phyloP scores from a whole-genome alignment of 2,329 filamentous ascomycete species.

The Talaromyces albobiverticillius region DNA sequence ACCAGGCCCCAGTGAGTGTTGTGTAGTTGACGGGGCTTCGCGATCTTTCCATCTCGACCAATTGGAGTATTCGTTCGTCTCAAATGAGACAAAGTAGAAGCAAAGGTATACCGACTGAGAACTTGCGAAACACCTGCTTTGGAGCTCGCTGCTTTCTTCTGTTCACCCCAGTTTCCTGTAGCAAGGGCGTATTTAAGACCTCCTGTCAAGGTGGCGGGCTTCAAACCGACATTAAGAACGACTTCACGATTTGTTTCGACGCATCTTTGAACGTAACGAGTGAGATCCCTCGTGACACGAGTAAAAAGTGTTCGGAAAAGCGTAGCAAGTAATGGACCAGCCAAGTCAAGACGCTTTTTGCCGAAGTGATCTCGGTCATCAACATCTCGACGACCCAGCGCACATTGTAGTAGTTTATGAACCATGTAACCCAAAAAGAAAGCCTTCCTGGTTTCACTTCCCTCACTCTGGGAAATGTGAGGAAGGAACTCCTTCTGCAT shows the following conservation, averaged over 20 bases:
- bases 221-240: conserved; percentile 85
- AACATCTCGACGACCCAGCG: conserved; percentile 85
- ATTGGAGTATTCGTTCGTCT: conserved; percentile 97
- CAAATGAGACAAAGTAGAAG: conserved; percentile 94
- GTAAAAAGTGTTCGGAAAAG: conserved; percentile 90
- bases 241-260: conserved; percentile 88
- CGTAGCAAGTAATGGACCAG: conserved; percentile 91
- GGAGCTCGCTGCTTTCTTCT: conserved; percentile 94
- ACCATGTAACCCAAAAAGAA: conserved; percentile 99
- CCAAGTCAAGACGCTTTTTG: conserved; percentile 95
- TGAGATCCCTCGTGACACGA: conserved; percentile 86
- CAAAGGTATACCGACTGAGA: conserved; percentile 94
- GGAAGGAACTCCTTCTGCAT: conserved; percentile 95
- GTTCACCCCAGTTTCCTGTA: conserved; percentile 98
- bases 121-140: conserved; percentile 98
- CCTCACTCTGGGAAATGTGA: conserved; percentile 92
- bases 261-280: conserved; percentile 85
- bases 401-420: conserved; percentile 89
- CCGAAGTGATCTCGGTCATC: conserved; percentile 99
- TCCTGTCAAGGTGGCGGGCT: conserved; percentile 85
- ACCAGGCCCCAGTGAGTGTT: conserved; percentile 99
- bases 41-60: conserved; percentile 94
- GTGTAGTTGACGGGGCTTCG: conserved; percentile 95
- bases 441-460: conserved; percentile 91
- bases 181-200: conserved; percentile 95